A percentile compares a stretch with the other conserved stretches of the same genome.
These are phyloP conservation scores for Phylloporus sp. DNA, from an alignment of 1,284 basidiomycete species.

Conservation along the genomic window DNA sequence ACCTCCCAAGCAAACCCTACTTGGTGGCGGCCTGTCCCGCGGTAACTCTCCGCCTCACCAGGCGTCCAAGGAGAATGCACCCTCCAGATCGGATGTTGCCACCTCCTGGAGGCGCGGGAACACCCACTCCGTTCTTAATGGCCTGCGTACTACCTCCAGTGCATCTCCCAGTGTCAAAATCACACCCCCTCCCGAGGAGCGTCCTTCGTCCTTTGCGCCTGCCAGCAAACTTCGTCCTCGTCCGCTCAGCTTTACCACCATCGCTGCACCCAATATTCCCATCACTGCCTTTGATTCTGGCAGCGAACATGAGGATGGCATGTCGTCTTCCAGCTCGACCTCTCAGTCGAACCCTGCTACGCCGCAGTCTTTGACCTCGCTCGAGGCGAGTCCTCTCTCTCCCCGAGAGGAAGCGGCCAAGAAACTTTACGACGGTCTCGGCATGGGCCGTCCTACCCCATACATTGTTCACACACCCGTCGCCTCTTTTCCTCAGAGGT, in stretches of 20 bases:
- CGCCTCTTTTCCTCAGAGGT: constrained; percentile 17
- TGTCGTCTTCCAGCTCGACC: constrained; percentile 52
- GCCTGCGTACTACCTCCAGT: constrained; percentile 59
- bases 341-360: constrained; percentile 71
- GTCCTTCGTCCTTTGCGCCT: constrained; percentile 43
- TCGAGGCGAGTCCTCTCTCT: constrained; percentile 60
- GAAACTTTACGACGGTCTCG: constrained; percentile 83
- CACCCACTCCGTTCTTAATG: constrained; percentile 67
- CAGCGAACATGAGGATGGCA: constrained; percentile 61
- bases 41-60: constrained; percentile 53
- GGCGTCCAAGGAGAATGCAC: constrained; percentile 36
- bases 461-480: constrained; percentile 20
- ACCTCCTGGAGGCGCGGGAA: constrained; percentile 77
- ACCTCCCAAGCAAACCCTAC: constrained; percentile 65
- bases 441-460: constrained; percentile 62
- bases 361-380: constrained; percentile 69
- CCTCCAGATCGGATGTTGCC: constrained; percentile 77
- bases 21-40: constrained; percentile 72
- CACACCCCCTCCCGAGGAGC: constrained; percentile 69
- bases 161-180: constrained; percentile 64
- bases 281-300: constrained; percentile 60
- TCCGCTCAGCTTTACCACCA: constrained; percentile 65
- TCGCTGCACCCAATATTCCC: constrained; percentile 53
- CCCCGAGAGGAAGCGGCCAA: constrained; percentile 80
- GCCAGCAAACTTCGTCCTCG: constrained; percentile 63